These are phyloP conservation scores for Aspergillus sp. DNA, from an alignment of 2,329 filamentous ascomycete genomes.

Conservation along the genomic window DNA sequence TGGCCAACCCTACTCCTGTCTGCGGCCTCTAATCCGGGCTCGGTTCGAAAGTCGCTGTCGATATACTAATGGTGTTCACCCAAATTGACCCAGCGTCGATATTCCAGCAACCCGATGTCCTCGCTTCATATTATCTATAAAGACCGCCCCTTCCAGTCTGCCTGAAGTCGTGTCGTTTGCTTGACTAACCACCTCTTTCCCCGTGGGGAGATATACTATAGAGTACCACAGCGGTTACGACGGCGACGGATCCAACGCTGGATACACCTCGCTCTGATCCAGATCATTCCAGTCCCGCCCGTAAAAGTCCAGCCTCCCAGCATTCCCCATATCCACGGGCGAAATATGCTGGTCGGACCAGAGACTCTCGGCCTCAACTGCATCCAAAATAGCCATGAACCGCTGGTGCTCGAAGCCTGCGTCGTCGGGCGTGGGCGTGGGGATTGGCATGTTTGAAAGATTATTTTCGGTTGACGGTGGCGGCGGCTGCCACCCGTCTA, in stretches of 20 bases:
- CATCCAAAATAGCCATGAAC: neutral
- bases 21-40: too few relatives aligned
- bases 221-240: neutral
- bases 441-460: neutral
- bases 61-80: too few relatives aligned
- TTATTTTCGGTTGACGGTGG: neutral
- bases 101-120: too few relatives aligned
- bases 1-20: too few relatives aligned
- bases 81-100: too few relatives aligned
- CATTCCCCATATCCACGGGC: neutral
- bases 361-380: neutral
- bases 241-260: slow-evolving; percentile 1
- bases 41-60: too few relatives aligned
- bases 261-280: neutral
- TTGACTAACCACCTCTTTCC: too few relatives aligned
- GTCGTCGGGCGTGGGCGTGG: neutral
- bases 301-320: neutral
- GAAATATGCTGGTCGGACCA: slow-evolving; percentile 1
- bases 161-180: too few relatives aligned
- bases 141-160: too few relatives aligned
- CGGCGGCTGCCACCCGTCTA: neutral
- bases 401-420: slow-evolving; percentile 2
- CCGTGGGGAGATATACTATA: too few relatives aligned
- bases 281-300: slow-evolving; percentile 1
- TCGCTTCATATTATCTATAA: too few relatives aligned